Evolutionary conservation across 2,329 filamentous ascomycete species (phyloP).

Genomic region (Claviceps digitariae): DNA sequence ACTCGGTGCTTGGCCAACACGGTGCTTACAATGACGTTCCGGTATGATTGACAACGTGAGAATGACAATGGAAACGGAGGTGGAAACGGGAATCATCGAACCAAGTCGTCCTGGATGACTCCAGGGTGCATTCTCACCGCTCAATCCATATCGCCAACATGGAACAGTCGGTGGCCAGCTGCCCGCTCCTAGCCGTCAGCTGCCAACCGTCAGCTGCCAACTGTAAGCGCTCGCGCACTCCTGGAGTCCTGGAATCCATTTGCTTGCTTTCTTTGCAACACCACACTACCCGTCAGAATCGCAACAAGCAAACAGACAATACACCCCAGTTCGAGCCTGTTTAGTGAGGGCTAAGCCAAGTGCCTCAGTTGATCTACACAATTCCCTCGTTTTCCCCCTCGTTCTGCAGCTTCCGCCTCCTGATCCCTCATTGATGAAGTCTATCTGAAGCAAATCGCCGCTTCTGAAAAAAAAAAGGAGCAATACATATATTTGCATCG

Average conservation of each 20-base stretch:
- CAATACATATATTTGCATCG: neutral
- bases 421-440: neutral
- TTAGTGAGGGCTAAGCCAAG: neutral
- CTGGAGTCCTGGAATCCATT: neutral
- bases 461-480: neutral
- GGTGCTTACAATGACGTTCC: neutral
- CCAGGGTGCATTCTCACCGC: neutral
- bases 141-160: neutral
- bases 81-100: neutral
- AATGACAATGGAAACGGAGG: too few relatives aligned
- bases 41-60: neutral
- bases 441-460: neutral
- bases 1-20: too few relatives aligned
- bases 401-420: neutral
- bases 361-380: neutral
- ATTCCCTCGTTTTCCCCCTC: neutral
- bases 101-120: neutral
- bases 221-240: neutral
- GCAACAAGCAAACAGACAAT: neutral
- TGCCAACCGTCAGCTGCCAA: neutral
- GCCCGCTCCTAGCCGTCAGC: neutral
- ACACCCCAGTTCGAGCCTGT: neutral
- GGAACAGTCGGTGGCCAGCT: neutral
- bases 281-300: neutral
- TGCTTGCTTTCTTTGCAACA: neutral